Evolutionary conservation across 1,139 yeast species (phyloP).

Genomic region (Kodamaea ohmeri): DNA sequence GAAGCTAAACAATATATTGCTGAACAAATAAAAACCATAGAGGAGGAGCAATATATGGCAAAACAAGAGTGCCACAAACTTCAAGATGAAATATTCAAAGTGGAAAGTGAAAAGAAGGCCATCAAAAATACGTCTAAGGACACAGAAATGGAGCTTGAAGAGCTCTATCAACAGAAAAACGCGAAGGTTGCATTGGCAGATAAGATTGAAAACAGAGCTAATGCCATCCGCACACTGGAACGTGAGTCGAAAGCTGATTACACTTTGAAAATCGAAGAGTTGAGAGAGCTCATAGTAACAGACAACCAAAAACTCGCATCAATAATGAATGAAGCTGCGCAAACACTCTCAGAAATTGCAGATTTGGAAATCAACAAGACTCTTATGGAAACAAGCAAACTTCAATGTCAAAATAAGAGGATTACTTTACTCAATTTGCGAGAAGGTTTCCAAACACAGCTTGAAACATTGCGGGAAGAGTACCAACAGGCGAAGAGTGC

Average conservation of each 20-base stretch:
- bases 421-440: constrained; percentile 31
- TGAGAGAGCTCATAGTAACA: constrained; percentile 25
- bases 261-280: constrained; percentile 25
- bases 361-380: constrained; percentile 22
- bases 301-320: constrained; percentile 23
- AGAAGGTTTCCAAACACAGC: constrained; percentile 33
- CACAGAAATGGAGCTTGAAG: constrained; percentile 23
- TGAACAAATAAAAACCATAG: constrained; percentile 18
- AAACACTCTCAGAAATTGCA: constrained; percentile 21
- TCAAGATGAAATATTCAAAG: constrained; percentile 11
- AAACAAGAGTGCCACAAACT: constrained; percentile 15
- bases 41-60: constrained; percentile 19
- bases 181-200: constrained; percentile 14
- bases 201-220: constrained; percentile 21
- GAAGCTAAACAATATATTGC: constrained; percentile 27
- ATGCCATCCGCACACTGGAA: constrained; percentile 26
- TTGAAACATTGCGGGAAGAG: constrained; percentile 26
- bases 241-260: constrained; percentile 29
- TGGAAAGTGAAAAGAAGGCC: constrained; percentile 10
- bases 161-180: constrained; percentile 14
- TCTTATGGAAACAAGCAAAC: constrained; percentile 20
- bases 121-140: constrained; percentile 17
- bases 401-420: constrained; percentile 37
- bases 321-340: constrained; percentile 16
- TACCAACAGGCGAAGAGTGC: constrained; percentile 40